These are phyloP conservation scores for Gymnopilus dilepis DNA, from an alignment of 768 basidiomycete genomes.

Conservation along the genomic window DNA sequence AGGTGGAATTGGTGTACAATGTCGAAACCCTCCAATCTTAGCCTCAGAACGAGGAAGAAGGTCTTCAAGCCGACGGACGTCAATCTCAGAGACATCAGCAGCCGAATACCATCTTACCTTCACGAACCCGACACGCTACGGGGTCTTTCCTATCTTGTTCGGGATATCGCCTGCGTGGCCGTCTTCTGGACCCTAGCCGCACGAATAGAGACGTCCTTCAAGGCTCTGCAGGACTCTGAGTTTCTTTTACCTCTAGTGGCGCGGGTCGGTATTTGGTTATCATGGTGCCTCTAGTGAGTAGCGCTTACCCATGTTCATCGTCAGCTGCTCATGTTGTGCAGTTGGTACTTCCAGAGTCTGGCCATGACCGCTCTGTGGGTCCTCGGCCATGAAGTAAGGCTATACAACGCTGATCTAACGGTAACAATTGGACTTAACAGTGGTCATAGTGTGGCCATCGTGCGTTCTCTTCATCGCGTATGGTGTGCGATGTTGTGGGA, in stretches of 20 bases:
- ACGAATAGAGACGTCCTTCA: neutral
- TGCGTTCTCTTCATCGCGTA: slow-evolving; percentile 1
- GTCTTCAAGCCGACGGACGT: slow-evolving; percentile 5
- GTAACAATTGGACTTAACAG: neutral
- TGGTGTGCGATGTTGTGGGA: slow-evolving; percentile 6
- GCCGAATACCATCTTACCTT: slow-evolving; percentile 2
- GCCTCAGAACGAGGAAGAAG: neutral
- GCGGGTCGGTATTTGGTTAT: neutral
- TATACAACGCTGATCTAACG: neutral
- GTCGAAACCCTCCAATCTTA: neutral
- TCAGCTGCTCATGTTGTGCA: neutral
- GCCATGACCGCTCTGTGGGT: slow-evolving; percentile 10
- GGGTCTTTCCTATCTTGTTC: slow-evolving; percentile 1
- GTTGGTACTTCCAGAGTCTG: slow-evolving; percentile 8
- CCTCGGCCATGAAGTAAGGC: slow-evolving; percentile 9
- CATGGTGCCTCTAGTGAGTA: slow-evolving; percentile 7
- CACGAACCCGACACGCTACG: neutral
- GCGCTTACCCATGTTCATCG: neutral
- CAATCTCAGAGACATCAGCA: slow-evolving; percentile 9
- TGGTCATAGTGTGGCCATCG: slow-evolving; percentile 4
- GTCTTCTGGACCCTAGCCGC: slow-evolving; percentile 2
- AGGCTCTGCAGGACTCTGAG: neutral
- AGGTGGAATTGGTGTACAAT: no score
- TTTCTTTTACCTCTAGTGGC: neutral
- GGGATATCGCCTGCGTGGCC: slow-evolving; percentile 7